Percentiles rank a stretch among this genome's conserved stretches.
phyloP scores from a whole-genome alignment of 2,329 filamentous ascomycete species.

The Calycina marina region DNA sequence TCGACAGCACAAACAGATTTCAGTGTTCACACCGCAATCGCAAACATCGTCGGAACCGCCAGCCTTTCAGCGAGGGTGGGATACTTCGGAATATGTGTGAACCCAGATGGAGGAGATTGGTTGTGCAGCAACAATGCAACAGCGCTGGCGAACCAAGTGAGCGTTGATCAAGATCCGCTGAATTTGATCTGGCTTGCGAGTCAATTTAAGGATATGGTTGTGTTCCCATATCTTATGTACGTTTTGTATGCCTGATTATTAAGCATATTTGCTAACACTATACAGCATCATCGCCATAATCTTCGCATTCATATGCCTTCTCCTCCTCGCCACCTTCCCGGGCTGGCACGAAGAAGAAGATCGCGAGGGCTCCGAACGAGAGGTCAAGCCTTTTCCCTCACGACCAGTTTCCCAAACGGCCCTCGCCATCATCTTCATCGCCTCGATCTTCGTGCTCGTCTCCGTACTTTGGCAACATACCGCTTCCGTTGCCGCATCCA shows the following conservation, averaged over 20 bases:
- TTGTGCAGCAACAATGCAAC: slow-evolving; percentile 97
- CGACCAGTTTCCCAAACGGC: slow-evolving; percentile 85
- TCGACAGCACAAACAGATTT: slow-evolving; percentile 84
- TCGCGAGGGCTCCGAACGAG: slow-evolving; percentile 65
- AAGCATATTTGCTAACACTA: slow-evolving; percentile 9
- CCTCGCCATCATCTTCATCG: slow-evolving; percentile 77
- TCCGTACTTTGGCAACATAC: slow-evolving; percentile 84
- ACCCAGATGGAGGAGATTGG: slow-evolving; percentile 78
- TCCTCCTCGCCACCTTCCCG: slow-evolving; percentile 90
- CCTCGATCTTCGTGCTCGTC: slow-evolving; percentile 58
- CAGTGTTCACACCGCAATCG: slow-evolving; percentile 69
- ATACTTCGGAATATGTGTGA: slow-evolving; percentile 96
- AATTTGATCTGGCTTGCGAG: slow-evolving; percentile 95
- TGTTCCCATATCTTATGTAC: slow-evolving; percentile 92
- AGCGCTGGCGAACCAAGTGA: slow-evolving; percentile 75
- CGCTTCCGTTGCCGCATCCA: slow-evolving; percentile 84
- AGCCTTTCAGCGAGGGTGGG: slow-evolving; percentile 82
- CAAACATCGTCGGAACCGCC: slow-evolving; percentile 77
- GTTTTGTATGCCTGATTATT: slow-evolving; percentile 23
- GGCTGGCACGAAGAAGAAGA: slow-evolving; percentile 92
- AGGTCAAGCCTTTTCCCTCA: slow-evolving; percentile 89
- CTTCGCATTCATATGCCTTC: slow-evolving; percentile 89
- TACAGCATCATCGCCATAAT: slow-evolving; percentile 88
- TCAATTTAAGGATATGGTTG: slow-evolving; percentile 96
- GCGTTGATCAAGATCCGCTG: slow-evolving; percentile 83